phyloP scores from a whole-genome alignment of 306 rosid species.

The Rosa lucieae region DNA sequence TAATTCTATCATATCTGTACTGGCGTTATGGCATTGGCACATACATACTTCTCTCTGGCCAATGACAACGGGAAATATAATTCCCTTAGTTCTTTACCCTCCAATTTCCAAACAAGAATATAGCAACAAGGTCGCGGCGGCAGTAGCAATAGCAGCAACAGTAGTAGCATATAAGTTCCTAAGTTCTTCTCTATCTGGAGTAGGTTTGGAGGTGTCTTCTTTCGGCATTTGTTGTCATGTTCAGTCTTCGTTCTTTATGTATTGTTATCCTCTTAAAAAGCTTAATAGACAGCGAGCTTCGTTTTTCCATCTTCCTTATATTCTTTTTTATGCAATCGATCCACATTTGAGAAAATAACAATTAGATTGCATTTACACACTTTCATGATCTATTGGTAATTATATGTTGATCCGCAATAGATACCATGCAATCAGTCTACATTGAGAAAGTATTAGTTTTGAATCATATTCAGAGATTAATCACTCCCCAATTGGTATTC shows the following conservation, averaged over 20 bases:
- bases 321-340: conserved; percentile 4
- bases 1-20: conserved; percentile 22
- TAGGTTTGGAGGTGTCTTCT: conserved; percentile 15
- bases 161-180: conserved; percentile 6
- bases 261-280: conserved; percentile 4
- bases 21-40: conserved; percentile 9
- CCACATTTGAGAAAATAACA: background rate
- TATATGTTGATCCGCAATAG: too few species aligned
- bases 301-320: conserved; percentile 6
- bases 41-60: conserved; percentile 5
- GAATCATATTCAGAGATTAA: background rate
- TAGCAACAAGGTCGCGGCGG: background rate
- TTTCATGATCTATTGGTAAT: background rate
- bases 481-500: background rate
- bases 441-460: background rate
- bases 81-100: conserved; percentile 16
- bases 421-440: background rate
- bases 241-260: conserved; percentile 18
- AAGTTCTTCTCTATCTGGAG: background rate
- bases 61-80: conserved; percentile 21
- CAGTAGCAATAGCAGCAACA: conserved; percentile 20
- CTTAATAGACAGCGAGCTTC: conserved; percentile 28
- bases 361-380: background rate
- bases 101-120: conserved; percentile 6
- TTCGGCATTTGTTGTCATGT: conserved; percentile 9